Evolutionary conservation across 306 rosid species (phyloP), one percentile per base, ranked within the genome.

Genomic region (Urtica urens): DNA sequence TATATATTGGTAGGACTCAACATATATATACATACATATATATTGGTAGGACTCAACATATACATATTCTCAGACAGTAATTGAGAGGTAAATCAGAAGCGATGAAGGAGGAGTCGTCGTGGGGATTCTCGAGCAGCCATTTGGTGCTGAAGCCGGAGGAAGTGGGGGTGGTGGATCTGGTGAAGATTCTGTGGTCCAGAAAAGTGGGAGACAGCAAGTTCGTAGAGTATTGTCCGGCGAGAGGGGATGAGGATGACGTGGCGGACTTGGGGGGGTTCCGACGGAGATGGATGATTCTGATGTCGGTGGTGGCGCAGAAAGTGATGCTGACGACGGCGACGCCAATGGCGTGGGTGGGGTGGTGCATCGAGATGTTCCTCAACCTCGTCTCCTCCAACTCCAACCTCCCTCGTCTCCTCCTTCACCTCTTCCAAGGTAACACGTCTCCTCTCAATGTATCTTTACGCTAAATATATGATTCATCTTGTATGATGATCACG

Each of bases 101-200:
- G n/a, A 5, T 38, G 64, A 11, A 41, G 57, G 17, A 38, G n/a
- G n/a, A n/a, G n/a, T n/a, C n/a, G n/a, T n/a, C n/a, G n/a, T n/a
- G 48, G 38, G 58, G 58, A 8, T 69, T 63, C 56, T 58, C 66
- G 14, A 38, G 34, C 53, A 69, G 49, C n/a, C 62, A 72, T 6
- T 55, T 83, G 85, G 17, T 79, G 11, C 15, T 83, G 68, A 77
- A 61, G 23, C 86, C 77, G 0, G 71, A 83, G 53, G 80, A 77
- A 15, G 80, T 80, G 38, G 55, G 52, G 13, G 53, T 74, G 22
- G 27, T 66, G 2, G 86, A 72, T 74, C 68, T 83, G 6, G 0
- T 67, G 24, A 68, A 20, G 22, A 26, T 79, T 3, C 44, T 83
- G 20, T 67, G 17, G 55, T 54, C 73, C 15, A 34, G 68, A 0